Percentiles rank a stretch among this genome's conserved stretches.
phyloP scores from a whole-genome alignment of 306 rosid genomes.

The Parietaria judaica region DNA sequence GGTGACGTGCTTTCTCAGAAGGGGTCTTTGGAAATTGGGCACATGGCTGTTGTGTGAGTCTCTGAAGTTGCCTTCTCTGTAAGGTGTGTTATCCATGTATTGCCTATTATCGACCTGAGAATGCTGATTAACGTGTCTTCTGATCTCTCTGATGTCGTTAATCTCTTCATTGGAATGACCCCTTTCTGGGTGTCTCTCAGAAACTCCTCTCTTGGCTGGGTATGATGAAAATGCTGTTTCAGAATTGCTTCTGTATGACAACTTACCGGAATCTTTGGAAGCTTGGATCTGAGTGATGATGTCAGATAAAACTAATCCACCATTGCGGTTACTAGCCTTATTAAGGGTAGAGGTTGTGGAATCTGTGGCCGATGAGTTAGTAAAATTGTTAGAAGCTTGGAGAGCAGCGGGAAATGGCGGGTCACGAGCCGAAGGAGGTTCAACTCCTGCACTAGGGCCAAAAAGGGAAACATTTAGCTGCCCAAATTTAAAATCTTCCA shows the following conservation, averaged over 20 bases:
- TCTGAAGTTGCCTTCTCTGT: slow-evolving; percentile 66
- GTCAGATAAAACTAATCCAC: slow-evolving; percentile 83
- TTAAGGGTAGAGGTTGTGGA: slow-evolving; percentile 46
- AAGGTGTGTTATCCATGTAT: slow-evolving; percentile 41
- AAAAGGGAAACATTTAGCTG: slow-evolving; percentile 72
- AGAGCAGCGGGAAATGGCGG: slow-evolving; percentile 95
- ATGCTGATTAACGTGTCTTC: slow-evolving; percentile 51
- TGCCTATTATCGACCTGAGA: slow-evolving; percentile 38
- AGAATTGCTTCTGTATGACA: slow-evolving; percentile 46
- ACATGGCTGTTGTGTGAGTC: slow-evolving; percentile 61
- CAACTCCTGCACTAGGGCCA: slow-evolving; percentile 99
- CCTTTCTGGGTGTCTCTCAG: slow-evolving; percentile 62
- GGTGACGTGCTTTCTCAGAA: slow-evolving; percentile 65
- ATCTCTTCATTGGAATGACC: slow-evolving; percentile 45
- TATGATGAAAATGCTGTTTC: slow-evolving; percentile 49
- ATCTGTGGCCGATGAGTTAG: slow-evolving; percentile 49
- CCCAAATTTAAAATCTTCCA: slow-evolving; percentile 29
- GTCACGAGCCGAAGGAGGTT: slow-evolving; percentile 99
- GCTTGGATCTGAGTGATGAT: slow-evolving; percentile 95
- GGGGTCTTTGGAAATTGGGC: slow-evolving; percentile 98
- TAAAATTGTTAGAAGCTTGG: slow-evolving; percentile 62
- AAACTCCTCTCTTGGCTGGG: slow-evolving; percentile 44
- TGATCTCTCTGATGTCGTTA: slow-evolving; percentile 53
- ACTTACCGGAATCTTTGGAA: slow-evolving; percentile 71
- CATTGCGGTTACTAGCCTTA: slow-evolving; percentile 68